Base-by-base conservation (phyloP, 164 flowering plant genomes). In the Berberis vulgaris region DNA sequence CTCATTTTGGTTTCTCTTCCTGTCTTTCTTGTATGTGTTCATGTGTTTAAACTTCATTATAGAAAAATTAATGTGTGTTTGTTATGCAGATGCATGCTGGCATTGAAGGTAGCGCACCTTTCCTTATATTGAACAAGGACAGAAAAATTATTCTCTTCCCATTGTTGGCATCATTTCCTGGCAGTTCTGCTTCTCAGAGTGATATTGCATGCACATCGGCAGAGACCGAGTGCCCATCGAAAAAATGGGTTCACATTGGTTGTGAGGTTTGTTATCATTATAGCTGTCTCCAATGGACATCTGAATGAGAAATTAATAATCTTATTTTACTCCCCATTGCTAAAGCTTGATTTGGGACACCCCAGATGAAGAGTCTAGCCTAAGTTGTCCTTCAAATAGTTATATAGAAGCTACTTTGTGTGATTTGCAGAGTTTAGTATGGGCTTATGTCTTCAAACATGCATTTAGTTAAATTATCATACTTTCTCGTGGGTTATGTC, bases 191-290 rank as follows among this genome's bases (percentile, higher is more conserved):
- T 69, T 72, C 73, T 2, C 72, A 53, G 81, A 59, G 49, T 26
- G 77, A 76, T 65, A 63, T 70, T 63, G 78, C 79, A 4, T 73
- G 69, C 69, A 75, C 69, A 49, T 73, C 78, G 11, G 52, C 76
- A 1, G 76, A 73, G 45, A 43, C 41, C n/a, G 86, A 80, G 69
- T 74, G 75, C 67, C 82, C 85, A 46, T 13, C 77, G 12, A 77
- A 72, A 43, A 82, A 77, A 78, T 89, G 94, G 97, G 75, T 84
- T 69, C 97, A 89, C 71, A 70, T 89, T 66, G 92, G 90, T 68
- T 87, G 86, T 52, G 83, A 86, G 97, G 97, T 89, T 74, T 62
- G 57, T 71, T 49, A 3, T 60, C 49, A 49, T 47, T 12, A 43
- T 53, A 45, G 26, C 26, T 26, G 26, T 26, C 26, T 26, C 26